phyloP scores from a whole-genome alignment of 768 basidiomycete genomes.

The Stropharia rugosoannulata region DNA sequence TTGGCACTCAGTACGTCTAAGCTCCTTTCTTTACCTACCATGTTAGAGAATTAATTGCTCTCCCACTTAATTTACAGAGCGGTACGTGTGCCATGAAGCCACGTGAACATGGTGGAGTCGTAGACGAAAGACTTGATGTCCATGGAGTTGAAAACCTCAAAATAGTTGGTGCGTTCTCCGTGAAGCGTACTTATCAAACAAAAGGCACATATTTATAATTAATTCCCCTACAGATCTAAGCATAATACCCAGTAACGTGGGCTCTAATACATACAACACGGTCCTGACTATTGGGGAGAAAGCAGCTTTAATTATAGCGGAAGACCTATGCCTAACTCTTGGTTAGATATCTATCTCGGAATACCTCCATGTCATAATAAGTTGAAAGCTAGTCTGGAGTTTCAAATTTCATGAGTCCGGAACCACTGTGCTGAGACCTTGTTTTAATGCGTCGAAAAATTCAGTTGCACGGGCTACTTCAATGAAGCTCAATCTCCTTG shows the following conservation, averaged over 20 bases:
- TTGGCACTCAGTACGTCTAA: constrained; percentile 39
- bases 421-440: too few species aligned
- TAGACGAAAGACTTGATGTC: constrained; percentile 57
- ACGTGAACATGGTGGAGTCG: constrained; percentile 20
- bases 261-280: constrained; percentile 33
- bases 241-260: constrained; percentile 30
- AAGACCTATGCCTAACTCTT: constrained; percentile 33
- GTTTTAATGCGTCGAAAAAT: too few species aligned
- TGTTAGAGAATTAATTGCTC: too few species aligned
- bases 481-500: too few species aligned
- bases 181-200: too few species aligned
- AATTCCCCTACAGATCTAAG: constrained; percentile 14
- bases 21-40: too few species aligned
- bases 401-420: too few species aligned
- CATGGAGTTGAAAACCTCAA: constrained; percentile 50
- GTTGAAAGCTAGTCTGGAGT: too few species aligned
- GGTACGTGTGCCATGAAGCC: constrained; percentile 9
- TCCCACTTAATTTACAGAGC: background rate
- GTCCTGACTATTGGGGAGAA: constrained; percentile 50
- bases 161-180: background rate
- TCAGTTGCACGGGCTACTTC: too few species aligned
- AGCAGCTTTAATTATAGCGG: constrained; percentile 49
- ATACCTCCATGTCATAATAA: too few species aligned
- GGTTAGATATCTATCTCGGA: too few species aligned
- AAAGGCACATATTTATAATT: background rate